Percentiles rank a stretch among this genome's conserved stretches.
Evolutionary conservation across 202 grass and related monocot species (phyloP).

Genomic region (Panicum hallii): DNA sequence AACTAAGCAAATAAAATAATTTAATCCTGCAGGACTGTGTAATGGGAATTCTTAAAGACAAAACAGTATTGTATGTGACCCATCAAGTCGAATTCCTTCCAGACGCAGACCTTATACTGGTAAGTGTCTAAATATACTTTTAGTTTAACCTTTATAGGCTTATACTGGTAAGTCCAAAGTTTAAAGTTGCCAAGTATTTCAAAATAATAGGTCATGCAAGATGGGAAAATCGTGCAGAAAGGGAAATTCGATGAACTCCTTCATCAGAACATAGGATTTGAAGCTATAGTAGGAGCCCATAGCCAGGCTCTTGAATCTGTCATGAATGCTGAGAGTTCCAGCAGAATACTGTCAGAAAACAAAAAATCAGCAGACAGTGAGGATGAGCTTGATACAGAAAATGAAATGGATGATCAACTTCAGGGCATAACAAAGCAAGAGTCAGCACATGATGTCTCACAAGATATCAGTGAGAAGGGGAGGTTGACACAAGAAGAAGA

Average conservation of each 20-base stretch:
- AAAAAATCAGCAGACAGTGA: slow-evolving; percentile 53
- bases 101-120: slow-evolving; percentile 85
- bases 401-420: slow-evolving; percentile 48
- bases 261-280: slow-evolving; percentile 87
- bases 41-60: slow-evolving; percentile 88
- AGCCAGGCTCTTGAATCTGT: slow-evolving; percentile 91
- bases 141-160: slow-evolving; percentile 29
- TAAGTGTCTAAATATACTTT: slow-evolving; percentile 47
- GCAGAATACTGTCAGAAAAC: slow-evolving; percentile 59
- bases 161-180: slow-evolving; percentile 69
- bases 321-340: slow-evolving; percentile 79
- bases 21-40: slow-evolving; percentile 77
- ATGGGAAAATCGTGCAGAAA: slow-evolving; percentile 84
- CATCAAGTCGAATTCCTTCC: slow-evolving; percentile 99
- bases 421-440: slow-evolving; percentile 86
- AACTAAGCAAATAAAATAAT: slow-evolving; percentile 41
- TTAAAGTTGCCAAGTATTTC: slow-evolving; percentile 27
- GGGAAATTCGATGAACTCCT: slow-evolving; percentile 89
- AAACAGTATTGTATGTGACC: slow-evolving; percentile 93
- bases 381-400: slow-evolving; percentile 54
- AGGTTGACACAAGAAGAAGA: slow-evolving; percentile 96
- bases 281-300: slow-evolving; percentile 93
- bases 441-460: slow-evolving; percentile 71
- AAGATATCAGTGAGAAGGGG: slow-evolving; percentile 71
- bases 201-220: slow-evolving; percentile 89